Evolutionary conservation across 768 basidiomycete genomes (phyloP), one percentile per base, ranked within the genome.

Genomic region (Phaffia tasmanica): DNA sequence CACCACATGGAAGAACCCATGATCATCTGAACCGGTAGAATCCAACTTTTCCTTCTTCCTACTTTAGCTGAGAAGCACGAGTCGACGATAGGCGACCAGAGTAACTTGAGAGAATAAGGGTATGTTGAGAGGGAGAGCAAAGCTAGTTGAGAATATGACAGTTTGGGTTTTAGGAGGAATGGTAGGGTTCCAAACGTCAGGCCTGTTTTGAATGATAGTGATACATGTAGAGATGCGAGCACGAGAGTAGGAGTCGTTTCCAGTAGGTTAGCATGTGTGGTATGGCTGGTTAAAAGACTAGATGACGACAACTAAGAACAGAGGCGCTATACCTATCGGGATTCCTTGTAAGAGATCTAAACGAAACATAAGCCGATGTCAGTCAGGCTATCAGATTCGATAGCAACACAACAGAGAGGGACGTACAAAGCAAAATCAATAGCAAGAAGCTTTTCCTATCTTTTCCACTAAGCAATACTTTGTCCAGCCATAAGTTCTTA

Each of bases 31-130:
- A 99, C 95, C 54, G 95, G 95, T 69, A 98, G 86, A 71, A 99
- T 98, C 95, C 95, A 99, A 69, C 89, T 92, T 77, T 97, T 99
- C 70, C 95, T 82, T 59, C 95, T 85, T n/a, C 95, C 95, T 69
- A 93, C 71, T 51, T 83, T 85, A 48, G 83, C 78, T 72, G 86
- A 80, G 76, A 87, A 99, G 70, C 87, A 79, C 1, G 94, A 88
- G 74, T 99, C 95, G 63, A 99, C 90, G 69, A 99, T 86, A 61
- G 95, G 95, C 8, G 91, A 94, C 93, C 94, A 98, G 70, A 98
- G 76, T 69, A 99, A 77, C 78, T 99, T 99, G 73, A 99, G 83
- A 25, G 91, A 95, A 79, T 98, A 99, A 35, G 76, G 76, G 74
- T 74, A 76, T 25, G 85, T 87, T 57, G 89, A 86, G 30, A 99